A percentile compares a stretch with the other conserved stretches of the same genome.
phyloP scores from a whole-genome alignment of 805 yeast genomes.

The Saccharomycopsis fibuligera region DNA sequence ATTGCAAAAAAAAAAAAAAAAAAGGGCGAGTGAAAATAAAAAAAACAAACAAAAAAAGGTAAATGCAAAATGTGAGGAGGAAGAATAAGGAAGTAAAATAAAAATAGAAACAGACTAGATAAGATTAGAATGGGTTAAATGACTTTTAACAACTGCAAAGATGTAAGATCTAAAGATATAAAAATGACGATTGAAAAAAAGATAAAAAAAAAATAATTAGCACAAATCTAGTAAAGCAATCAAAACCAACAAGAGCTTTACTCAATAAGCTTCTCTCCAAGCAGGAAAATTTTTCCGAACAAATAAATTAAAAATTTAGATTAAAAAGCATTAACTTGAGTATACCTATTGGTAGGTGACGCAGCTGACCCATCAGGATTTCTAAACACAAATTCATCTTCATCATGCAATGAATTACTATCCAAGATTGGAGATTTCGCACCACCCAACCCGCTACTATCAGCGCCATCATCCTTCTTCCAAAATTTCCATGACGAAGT shows the following conservation, averaged over 20 bases:
- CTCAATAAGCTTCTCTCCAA: not conserved
- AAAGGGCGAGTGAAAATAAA: not conserved
- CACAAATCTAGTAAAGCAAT: too few species aligned
- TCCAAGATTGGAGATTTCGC: conserved; percentile 3
- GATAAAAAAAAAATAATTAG: not conserved
- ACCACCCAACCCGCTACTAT: not conserved
- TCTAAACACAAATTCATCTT: conserved; percentile 9
- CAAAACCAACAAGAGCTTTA: too few species aligned
- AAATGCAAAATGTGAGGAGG: too few species aligned
- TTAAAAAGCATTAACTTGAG: conserved; percentile 4
- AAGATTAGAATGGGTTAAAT: too few species aligned
- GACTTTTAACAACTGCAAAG: too few species aligned
- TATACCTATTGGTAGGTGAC: conserved; percentile 13
- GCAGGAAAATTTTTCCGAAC: not conserved
- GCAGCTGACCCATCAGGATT: conserved; percentile 1
- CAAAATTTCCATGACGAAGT: conserved; percentile 7
- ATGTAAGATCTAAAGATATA: too few species aligned
- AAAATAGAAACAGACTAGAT: too few species aligned
- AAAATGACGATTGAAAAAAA: not conserved
- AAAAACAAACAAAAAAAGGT: too few species aligned
- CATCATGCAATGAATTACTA: conserved; percentile 7
- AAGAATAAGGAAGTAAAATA: too few species aligned
- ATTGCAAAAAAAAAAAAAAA: not conserved
- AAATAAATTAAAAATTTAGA: too few species aligned
- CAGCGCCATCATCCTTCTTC: conserved; percentile 5